Base-by-base conservation (phyloP, 164 flowering plant genomes). In the Aristolochia contorta region DNA sequence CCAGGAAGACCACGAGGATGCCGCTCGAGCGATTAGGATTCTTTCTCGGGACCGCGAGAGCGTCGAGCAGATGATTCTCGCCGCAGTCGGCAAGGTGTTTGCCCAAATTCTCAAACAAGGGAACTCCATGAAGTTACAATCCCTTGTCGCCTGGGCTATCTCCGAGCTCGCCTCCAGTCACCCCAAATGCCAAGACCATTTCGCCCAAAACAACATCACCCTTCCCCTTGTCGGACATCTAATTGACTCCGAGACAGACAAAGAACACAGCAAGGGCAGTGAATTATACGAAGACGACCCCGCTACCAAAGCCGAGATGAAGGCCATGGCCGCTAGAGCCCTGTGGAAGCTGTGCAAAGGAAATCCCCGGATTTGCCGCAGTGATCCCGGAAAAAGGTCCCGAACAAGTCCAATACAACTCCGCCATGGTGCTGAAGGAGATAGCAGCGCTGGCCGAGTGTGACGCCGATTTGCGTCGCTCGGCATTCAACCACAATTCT, bases 191-290 rank as follows among this genome's bases (percentile, higher is more conserved):
- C n/a, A n/a, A n/a, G n/a, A n/a, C n/a, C n/a, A n/a, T n/a, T n/a
- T n/a, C n/a, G n/a, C n/a, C n/a, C n/a, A n/a, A n/a, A n/a, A n/a
- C n/a, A n/a, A n/a, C n/a, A 76, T 75, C 6, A 82, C 86, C 30
- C 72, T 89, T 21, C 66, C 87, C 51, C 87, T 90, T 4, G 97
- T 87, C 0, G 72, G 92, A 22, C 95, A 87, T 71, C 78, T n/a
- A n/a, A n/a, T 90, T 0, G 95, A 90, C 0, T 87, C 85, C 62
- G 97, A 87, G 71, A 90, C 97, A 9, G 76, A 87, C 41, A 92
- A 84, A 54, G 97, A 87, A 60, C 97, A 90, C 53, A 90, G 95
- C 60, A 87, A 82, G 75, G 63, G 87, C 53, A 76, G 88, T 61
- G 91, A 85, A n/a, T n/a, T n/a, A 61, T 69, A 57, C 16, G 94